Base-by-base conservation (phyloP, 2,329 filamentous ascomycete genomes). In the Botrytis paeoniae region DNA sequence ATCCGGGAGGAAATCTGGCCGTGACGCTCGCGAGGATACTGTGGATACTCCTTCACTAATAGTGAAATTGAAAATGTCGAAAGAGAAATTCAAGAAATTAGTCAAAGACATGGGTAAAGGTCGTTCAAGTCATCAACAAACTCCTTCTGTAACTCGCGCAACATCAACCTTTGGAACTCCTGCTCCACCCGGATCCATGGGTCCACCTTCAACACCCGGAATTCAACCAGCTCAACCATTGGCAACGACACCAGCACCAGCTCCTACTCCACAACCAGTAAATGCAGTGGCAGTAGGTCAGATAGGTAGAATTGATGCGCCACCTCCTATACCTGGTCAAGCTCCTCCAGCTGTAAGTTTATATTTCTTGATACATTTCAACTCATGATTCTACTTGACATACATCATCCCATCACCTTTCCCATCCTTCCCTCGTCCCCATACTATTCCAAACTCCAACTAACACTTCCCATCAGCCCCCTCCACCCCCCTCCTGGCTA, bases 401-500 rank as follows among this genome's bases (percentile, higher is more conserved):
- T 80, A 20, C 48, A 81, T 18, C 51, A 43, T 60, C 48, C 54
- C 75, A 74, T 79, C 78, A 79, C 80, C 77, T 72, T 78, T 29
- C 37, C 16, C 48, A 45, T 32, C 48, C 7, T 61, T 54, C 29
- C 9, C 18, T 18, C 16, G 1, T 10, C 32, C 18, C 43, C 57
- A 18, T 64, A 43, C 29, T 25, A 69, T 18, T 62, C 66, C 75
- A 74, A 74, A 25, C 0, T 57, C 75, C 32, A 73, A 70, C 76
- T 80, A 76, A 80, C 74, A 74, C 54, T 69, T 61, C 51, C 74
- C 20, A 41, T 4, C 29, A 68, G 73, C 79, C 97, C 94, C 93
- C 94, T 73, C 89, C 93, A 12, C 91, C 94, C 29, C 95, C 95
- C n/a, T 85, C 89, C 73, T 98, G 96, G 96, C 92, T 99, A 72